A percentile compares a stretch with the other conserved stretches of the same genome.
Conservation (phyloP, 129 eudicot genomes). For the Helianthus tuberosus region DNA sequence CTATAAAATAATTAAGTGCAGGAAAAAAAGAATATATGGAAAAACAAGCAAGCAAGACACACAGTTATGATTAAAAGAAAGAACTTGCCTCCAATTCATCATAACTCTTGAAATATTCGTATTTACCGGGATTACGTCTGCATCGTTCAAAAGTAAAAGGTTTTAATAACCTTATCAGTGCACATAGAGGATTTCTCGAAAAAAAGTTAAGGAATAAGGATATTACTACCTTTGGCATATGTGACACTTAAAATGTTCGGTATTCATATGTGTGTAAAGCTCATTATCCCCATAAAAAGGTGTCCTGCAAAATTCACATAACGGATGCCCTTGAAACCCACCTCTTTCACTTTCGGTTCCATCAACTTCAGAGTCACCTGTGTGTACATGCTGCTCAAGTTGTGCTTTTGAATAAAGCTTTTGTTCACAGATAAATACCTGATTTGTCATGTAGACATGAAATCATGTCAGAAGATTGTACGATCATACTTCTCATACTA, state of each 20-base stretch:
- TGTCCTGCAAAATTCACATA: slow-evolving; percentile 83
- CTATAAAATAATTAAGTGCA: neutral
- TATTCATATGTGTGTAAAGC: slow-evolving; percentile 86
- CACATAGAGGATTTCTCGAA: neutral
- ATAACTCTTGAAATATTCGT: slow-evolving; percentile 83
- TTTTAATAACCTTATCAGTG: slow-evolving; percentile 1
- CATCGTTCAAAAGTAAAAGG: slow-evolving; percentile 22
- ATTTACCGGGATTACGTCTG: slow-evolving; percentile 95
- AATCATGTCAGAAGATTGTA: slow-evolving; percentile 27
- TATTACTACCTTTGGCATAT: slow-evolving; percentile 75
- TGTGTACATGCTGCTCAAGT: slow-evolving; percentile 72
- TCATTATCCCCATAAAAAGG: slow-evolving; percentile 96
- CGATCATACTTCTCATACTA: neutral
- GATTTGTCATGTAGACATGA: slow-evolving; percentile 28
- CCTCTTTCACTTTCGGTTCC: slow-evolving; percentile 99
- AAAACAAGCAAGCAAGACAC: neutral
- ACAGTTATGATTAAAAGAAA: slow-evolving; percentile 5
- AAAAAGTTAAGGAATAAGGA: neutral
- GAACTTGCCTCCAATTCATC: slow-evolving; percentile 90
- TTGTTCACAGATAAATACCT: slow-evolving; percentile 96
- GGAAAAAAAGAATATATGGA: neutral
- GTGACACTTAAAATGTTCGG: slow-evolving; percentile 88
- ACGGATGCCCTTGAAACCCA: slow-evolving; percentile 92
- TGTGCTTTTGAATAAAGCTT: slow-evolving; percentile 84
- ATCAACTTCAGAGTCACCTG: slow-evolving; percentile 97